Base-by-base conservation (phyloP, 306 rosid genomes). In the Cucumis melo region DNA sequence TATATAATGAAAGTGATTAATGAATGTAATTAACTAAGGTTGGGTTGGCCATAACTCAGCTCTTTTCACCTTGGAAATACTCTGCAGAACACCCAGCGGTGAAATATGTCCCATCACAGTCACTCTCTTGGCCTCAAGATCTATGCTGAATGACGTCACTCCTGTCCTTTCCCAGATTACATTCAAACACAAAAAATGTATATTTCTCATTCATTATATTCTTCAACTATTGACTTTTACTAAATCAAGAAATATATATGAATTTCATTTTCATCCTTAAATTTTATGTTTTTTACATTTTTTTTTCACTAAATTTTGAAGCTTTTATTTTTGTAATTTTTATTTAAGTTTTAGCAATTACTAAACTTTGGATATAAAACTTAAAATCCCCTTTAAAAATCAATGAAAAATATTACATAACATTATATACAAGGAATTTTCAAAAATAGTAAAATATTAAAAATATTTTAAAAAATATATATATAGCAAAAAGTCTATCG, bases 41-140 rank as follows among this genome's bases (percentile, higher is more conserved):
- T 27, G 23, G 4, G 24, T 59, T 24, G 64, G 19, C 66, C 66
- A 62, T 34, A 93, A 76, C 80, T 93, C 98, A 0, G 98, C 98
- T 59, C 84, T 91, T 75, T 89, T 93, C 44, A 93, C 91, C 89
- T 87, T 93, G 10, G 98, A 93, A 82, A 93, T 82, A 84, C 97
- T 93, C 83, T 93, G 89, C 29, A 91, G 73, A 1, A 93, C 96
- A 70, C 79, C 91, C 46, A 71, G 79, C 0, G 98, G 92, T 71
- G 94, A 91, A 75, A 91, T 78, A 84, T 87, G 88, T 51, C 98
- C 98, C 92, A 89, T 90, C 78, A 93, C 98, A 21, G 97, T 93
- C 84, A 93, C 98, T 77, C 89, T 86, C 87, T 91, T 90, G 1
- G 88, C 72, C 63, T 93, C 98, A 41, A 93, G 83, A 76, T 93